These are phyloP conservation scores for Solanum clarkiae DNA, from an alignment of 257 asterid genomes.

Conservation along the genomic window DNA sequence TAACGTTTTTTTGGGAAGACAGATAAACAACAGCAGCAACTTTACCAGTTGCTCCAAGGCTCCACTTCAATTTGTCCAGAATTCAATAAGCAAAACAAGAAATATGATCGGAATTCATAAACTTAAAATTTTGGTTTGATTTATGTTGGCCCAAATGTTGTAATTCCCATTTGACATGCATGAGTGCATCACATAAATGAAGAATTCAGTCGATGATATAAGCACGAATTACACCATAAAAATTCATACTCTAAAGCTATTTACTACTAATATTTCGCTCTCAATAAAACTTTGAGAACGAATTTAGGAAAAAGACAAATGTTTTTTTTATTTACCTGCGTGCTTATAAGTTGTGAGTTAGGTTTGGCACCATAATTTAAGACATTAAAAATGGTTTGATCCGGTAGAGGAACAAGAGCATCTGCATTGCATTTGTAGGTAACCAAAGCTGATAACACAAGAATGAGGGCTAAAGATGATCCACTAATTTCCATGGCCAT, in stretches of 20 bases:
- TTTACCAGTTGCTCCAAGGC: too few relatives aligned
- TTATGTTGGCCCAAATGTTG: background rate
- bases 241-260: background rate
- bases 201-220: background rate
- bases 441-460: conserved; percentile 16
- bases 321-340: conserved; percentile 13
- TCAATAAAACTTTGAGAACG: background rate
- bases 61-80: background rate
- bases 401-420: background rate
- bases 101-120: background rate
- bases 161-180: background rate
- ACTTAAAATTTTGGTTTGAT: background rate
- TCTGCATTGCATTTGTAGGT: conserved; percentile 14
- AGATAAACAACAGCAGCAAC: too few relatives aligned
- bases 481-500: conserved; percentile 17
- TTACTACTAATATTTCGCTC: background rate
- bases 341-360: conserved; percentile 12
- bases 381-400: conserved; percentile 23
- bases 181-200: background rate
- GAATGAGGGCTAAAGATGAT: conserved; percentile 3
- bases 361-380: conserved; percentile 43
- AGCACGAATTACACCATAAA: background rate
- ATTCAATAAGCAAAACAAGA: background rate
- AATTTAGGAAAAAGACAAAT: background rate
- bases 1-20: too few relatives aligned